Evolutionary conservation across 192 early-diverging fungal genomes (phyloP).

Genomic region (Umbelopsis ramanniana): DNA sequence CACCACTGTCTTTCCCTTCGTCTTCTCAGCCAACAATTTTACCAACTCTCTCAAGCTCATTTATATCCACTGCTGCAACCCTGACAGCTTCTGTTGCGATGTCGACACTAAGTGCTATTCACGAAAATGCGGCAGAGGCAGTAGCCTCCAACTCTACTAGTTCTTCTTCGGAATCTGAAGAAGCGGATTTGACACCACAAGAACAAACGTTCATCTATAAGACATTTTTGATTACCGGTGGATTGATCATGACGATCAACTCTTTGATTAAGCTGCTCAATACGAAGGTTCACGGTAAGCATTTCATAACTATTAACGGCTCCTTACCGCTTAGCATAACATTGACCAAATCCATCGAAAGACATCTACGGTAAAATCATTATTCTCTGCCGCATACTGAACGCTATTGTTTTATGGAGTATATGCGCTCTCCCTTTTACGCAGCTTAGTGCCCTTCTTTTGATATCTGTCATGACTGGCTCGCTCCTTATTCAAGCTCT

Average conservation of each 20-base stretch:
- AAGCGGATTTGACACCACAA: slow-evolving; percentile 14
- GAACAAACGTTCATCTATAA: slow-evolving; percentile 45
- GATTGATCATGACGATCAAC: slow-evolving; percentile 34
- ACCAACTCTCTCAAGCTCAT: neutral
- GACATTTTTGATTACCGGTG: slow-evolving; percentile 40
- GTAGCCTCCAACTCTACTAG: neutral
- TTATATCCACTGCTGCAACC: neutral
- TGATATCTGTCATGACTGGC: slow-evolving; percentile 34
- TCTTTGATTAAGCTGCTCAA: slow-evolving; percentile 41
- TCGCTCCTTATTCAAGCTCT: slow-evolving; percentile 34
- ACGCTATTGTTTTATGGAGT: slow-evolving; percentile 34
- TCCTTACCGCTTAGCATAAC: neutral
- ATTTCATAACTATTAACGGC: too few species aligned
- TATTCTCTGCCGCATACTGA: slow-evolving; percentile 32
- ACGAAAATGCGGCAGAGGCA: neutral
- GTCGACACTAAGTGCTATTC: neutral
- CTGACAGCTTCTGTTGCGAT: neutral
- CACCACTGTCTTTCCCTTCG: neutral
- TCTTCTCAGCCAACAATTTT: neutral
- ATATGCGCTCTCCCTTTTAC: slow-evolving; percentile 42
- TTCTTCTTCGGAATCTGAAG: neutral
- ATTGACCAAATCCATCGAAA: neutral
- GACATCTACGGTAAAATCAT: slow-evolving; percentile 43
- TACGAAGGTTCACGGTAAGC: slow-evolving; percentile 39
- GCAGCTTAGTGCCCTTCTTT: slow-evolving; percentile 31